phyloP scores from a whole-genome alignment of 2,329 filamentous ascomycete genomes.

The Epichloe sylvatica region DNA sequence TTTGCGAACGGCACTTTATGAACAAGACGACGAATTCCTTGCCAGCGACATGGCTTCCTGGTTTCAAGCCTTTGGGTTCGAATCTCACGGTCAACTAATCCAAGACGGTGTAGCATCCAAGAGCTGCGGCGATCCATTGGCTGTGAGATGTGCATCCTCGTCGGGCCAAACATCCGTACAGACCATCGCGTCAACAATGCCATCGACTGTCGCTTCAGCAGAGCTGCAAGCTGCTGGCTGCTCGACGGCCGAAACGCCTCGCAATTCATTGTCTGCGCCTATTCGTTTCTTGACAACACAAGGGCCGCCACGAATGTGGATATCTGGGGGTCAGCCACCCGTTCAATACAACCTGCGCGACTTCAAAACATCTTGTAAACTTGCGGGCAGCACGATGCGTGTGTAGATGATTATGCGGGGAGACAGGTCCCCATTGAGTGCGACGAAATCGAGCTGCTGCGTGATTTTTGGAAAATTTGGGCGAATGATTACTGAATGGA shows the following conservation, averaged over 20 bases:
- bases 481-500: no score
- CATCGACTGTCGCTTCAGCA: slow-evolving; percentile 17
- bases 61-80: slow-evolving; percentile 38
- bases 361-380: slow-evolving; percentile 27
- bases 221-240: slow-evolving; percentile 20
- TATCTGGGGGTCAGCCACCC: slow-evolving; percentile 18
- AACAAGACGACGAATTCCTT: slow-evolving; percentile 24
- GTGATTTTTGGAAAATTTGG: no score
- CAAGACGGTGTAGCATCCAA: slow-evolving; percentile 9
- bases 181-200: slow-evolving; percentile 14
- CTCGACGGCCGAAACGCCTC: not conserved
- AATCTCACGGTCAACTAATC: slow-evolving; percentile 27
- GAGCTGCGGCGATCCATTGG: not conserved
- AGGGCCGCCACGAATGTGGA: slow-evolving; percentile 22
- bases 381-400: slow-evolving; percentile 29
- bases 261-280: slow-evolving; percentile 10
- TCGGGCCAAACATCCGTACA: not conserved
- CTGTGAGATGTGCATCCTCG: slow-evolving; percentile 8
- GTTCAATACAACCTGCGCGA: slow-evolving; percentile 13
- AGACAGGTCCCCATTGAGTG: no score
- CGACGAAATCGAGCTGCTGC: no score
- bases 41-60: slow-evolving; percentile 32
- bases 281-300: slow-evolving; percentile 19
- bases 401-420: no score
- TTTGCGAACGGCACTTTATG: slow-evolving; percentile 20